Evolutionary conservation across 495 filamentous ascomycete species (phyloP).

Genomic region (Penicillium paxilli): DNA sequence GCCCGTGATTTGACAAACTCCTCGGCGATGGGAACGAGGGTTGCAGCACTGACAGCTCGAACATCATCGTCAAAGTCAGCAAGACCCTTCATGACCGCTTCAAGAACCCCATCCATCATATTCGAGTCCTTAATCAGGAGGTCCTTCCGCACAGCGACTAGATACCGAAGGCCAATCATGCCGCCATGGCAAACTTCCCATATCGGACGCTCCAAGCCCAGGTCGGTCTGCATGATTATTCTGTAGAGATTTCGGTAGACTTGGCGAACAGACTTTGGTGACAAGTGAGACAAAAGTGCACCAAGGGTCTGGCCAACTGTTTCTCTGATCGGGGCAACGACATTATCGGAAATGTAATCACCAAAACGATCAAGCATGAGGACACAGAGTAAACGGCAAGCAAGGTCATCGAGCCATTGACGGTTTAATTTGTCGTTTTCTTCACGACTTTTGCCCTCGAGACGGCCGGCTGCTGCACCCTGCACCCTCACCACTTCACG

Average conservation of each 20-base stretch:
- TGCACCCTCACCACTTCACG: conserved; percentile 91
- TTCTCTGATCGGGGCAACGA: conserved; percentile 92
- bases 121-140: conserved; percentile 75
- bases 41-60: conserved; percentile 93
- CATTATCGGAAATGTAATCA: conserved; percentile 96
- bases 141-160: conserved; percentile 93
- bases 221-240: conserved; percentile 88
- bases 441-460: conserved; percentile 62
- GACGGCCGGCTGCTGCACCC: conserved; percentile 84
- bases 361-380: conserved; percentile 97
- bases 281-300: conserved; percentile 78
- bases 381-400: conserved; percentile 88
- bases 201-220: conserved; percentile 64
- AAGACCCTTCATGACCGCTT: conserved; percentile 91
- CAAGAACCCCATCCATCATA: conserved; percentile 90
- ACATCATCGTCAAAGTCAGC: conserved; percentile 93
- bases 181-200: conserved; percentile 98
- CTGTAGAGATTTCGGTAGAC: conserved; percentile 80
- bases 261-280: conserved; percentile 69
- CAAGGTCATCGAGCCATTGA: conserved; percentile 87
- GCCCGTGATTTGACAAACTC: conserved; percentile 87
- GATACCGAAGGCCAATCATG: conserved; percentile 92
- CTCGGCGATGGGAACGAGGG: conserved; percentile 89
- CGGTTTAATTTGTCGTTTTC: conserved; percentile 80
- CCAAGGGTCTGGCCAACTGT: conserved; percentile 96